Evolutionary conservation across 2,329 filamentous ascomycete genomes (phyloP).

Genomic region (Pseudogymnoascus sp.): DNA sequence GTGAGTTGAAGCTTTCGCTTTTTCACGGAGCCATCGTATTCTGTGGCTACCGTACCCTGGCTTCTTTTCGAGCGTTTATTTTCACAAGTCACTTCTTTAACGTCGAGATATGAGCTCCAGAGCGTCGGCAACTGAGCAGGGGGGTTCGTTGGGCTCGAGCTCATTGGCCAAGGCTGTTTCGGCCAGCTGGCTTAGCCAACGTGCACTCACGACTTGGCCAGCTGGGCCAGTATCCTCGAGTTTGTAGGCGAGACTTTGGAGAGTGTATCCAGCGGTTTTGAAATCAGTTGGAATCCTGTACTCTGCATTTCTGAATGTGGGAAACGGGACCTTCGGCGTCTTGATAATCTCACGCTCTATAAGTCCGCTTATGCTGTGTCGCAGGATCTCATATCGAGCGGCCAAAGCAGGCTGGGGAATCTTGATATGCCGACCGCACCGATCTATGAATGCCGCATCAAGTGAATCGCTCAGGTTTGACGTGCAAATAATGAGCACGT

Average conservation of each 20-base stretch:
- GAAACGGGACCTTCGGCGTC: not conserved
- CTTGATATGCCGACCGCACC: conserved; percentile 20
- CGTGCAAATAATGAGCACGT: conserved; percentile 26
- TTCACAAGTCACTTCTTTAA: not conserved
- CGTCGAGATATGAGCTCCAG: not conserved
- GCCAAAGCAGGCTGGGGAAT: conserved; percentile 19
- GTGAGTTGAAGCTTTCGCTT: not conserved
- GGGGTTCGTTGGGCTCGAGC: not conserved
- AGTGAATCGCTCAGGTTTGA: conserved; percentile 25
- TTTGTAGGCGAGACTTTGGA: not conserved
- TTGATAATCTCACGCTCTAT: conserved; percentile 10
- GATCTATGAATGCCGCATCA: conserved; percentile 26
- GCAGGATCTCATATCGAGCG: conserved; percentile 26
- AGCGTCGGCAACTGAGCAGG: not conserved
- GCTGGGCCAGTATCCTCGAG: not conserved
- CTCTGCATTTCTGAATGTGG: not conserved
- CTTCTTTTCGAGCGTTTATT: not conserved
- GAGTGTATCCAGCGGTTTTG: not conserved
- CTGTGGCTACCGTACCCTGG: not conserved
- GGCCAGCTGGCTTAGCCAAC: not conserved
- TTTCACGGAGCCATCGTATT: not conserved
- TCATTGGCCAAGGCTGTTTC: not conserved
- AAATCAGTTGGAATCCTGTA: not conserved
- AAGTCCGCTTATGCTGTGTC: conserved; percentile 19
- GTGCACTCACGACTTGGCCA: not conserved